Conservation (phyloP, 2,329 filamentous ascomycete species). For the Diplodia corticola region DNA sequence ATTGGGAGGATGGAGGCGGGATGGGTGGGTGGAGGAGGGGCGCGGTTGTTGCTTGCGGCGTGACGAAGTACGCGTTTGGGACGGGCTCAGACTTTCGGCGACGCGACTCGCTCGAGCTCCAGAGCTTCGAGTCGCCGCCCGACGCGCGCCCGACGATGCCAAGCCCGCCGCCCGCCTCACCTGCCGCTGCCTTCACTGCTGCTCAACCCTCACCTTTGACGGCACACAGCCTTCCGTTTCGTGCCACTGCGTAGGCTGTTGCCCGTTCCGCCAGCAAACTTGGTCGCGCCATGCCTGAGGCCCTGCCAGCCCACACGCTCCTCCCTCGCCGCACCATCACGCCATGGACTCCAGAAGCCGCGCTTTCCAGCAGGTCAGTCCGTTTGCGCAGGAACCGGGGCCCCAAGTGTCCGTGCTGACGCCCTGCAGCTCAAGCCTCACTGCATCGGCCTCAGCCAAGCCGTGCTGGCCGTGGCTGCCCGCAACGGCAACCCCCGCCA, state of each 20-base stretch:
- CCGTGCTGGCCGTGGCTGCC: slow-evolving; percentile 52
- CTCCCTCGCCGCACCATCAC: background rate
- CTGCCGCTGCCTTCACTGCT: background rate
- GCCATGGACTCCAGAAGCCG: slow-evolving; percentile 33
- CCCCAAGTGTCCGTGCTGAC: slow-evolving; percentile 27
- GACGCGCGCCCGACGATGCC: background rate
- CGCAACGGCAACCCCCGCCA: slow-evolving; percentile 47
- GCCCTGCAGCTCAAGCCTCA: slow-evolving; percentile 54
- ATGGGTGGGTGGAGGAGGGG: background rate
- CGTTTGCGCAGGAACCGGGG: background rate
- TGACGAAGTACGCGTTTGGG: slow-evolving; percentile 23
- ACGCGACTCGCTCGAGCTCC: slow-evolving; percentile 21
- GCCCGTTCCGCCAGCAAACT: background rate
- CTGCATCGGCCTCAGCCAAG: slow-evolving; percentile 60
- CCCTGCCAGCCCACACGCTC: background rate
- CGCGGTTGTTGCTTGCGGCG: slow-evolving; percentile 11
- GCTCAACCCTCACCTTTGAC: background rate
- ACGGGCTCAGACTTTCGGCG: slow-evolving; percentile 20
- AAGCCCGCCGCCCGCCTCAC: background rate
- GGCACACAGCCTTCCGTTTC: background rate
- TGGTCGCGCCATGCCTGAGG: background rate
- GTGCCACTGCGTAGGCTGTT: background rate
- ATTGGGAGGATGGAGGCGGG: slow-evolving; percentile 12
- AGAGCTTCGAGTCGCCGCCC: slow-evolving; percentile 1
- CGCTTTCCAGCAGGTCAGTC: slow-evolving; percentile 41